Base-by-base conservation (phyloP, 495 filamentous ascomycete genomes). In the Cetradonia linearis region DNA sequence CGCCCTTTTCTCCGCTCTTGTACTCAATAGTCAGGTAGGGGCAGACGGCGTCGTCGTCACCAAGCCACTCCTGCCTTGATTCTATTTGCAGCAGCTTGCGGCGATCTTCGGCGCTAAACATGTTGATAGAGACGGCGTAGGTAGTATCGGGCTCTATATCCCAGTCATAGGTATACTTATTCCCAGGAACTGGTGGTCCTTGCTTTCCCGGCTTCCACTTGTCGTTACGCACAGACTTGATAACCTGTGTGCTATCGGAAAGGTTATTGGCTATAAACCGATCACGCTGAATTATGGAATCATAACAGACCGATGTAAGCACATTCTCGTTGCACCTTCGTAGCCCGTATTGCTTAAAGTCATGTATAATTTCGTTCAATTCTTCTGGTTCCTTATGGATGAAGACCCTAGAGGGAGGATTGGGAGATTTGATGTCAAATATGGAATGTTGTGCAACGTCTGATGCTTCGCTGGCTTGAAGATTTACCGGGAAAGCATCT, bases 381-480 rank as follows among this genome's bases (percentile, higher is more conserved):
- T 46, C 0, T 8, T 46, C 2, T 8, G 20, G n/a, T 1, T 11
- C 1, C 20, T 11, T 46, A 10, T 2, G 1, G 13, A 46, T 2
- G 13, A 46, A 23, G 1, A 20, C 20, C 4, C 20, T 9, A 5
- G 42, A 46, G n/a, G n/a, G 3, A 1, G 9, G 20, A 25, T 2
- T 25, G n/a, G 42, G 25, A n/a, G 9, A 5, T 13, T 46, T 8
- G 4, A 0, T 0, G 20, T 10, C 20, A 0, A 46, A 46, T 46
- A 46, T 25, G 0, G 20, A 8, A 10, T n/a, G 5, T 11, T n/a
- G 42, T 20, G 2, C 5, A 46, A 6, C 1, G 1, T 5, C 3
- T 23, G 0, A n/a, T n/a, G n/a, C 4, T 13, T 0, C 0, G n/a
- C 9, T 4, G 5, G 1, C 0, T 3, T 2, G 13, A 3, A 46